Base-by-base conservation (phyloP, 345 rosid genomes). In the Salix caprea region DNA sequence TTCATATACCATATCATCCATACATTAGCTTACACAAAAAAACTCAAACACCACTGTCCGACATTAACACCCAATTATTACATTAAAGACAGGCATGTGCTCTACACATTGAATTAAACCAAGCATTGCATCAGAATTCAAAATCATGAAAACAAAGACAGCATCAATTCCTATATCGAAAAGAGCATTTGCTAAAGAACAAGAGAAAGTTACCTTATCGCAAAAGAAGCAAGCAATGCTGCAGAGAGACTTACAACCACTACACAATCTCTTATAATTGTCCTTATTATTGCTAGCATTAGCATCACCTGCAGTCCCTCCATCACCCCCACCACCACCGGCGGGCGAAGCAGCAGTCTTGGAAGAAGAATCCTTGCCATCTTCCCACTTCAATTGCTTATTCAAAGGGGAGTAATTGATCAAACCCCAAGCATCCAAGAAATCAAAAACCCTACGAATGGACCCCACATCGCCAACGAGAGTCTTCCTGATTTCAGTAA, bases 301-400 rank as follows among this genome's bases (percentile, higher is more conserved):
- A 52, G 87, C 77, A 7, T 83, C 90, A 54, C 66, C 70, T 36
- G 71, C 60, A 13, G 75, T 62, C 3, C 75, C 74, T 40, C 26
- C 50, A 40, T 62, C 66, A 30, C 70, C 62, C 12, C 65, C 83
- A 56, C 82, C 65, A 76, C 69, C 73, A 14, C 77, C 87, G 5
- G 84, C 81, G 16, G 32, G 30, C 32, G 14, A 24, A 62, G 37
- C 18, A 30, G 69, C 19, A 6, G 69, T 19, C 30, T 61, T 65
- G 36, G 70, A 44, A 30, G 81, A 58, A 78, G 89, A 58, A 21
- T 93, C 97, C 83, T 91, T 95, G 8, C 90, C 91, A 14, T 93
- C 98, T 66, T 93, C 98, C 97, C 98, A 93, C 75, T 88, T 93
- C 83, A 93, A 81, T 0, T 93, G 90, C 89, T 88, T 95, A 77